A percentile compares a stretch with the other conserved stretches of the same genome.
Conservation (phyloP, 2,329 filamentous ascomycete species). For the Botryosphaeria dothidea region DNA sequence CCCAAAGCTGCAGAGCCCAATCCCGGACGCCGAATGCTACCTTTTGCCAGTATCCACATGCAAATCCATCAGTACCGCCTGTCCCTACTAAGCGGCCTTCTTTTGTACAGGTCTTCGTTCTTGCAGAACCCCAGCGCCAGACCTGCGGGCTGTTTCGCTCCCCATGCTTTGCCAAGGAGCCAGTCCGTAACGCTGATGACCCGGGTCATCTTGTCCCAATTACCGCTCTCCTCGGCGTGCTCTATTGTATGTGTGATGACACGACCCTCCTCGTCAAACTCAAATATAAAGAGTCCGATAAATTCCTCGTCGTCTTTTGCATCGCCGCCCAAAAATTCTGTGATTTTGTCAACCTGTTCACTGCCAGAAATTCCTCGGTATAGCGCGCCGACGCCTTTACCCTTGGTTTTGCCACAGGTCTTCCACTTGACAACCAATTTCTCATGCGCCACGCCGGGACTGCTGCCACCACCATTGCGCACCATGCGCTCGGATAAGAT, state of each 20-base stretch:
- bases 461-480: constrained; percentile 49
- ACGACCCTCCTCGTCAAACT: constrained; percentile 85
- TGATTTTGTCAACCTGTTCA: constrained; percentile 57
- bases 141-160: constrained; percentile 36
- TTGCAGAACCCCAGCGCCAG: constrained; percentile 20
- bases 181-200: constrained; percentile 94
- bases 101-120: constrained; percentile 29
- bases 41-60: not conserved
- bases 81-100: constrained; percentile 23
- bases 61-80: constrained; percentile 19
- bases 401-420: constrained; percentile 60
- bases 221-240: constrained; percentile 78
- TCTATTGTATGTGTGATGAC: constrained; percentile 91
- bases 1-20: not conserved
- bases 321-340: constrained; percentile 57
- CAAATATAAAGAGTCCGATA: constrained; percentile 89
- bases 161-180: constrained; percentile 78
- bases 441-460: constrained; percentile 57
- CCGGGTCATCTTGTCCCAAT: constrained; percentile 81
- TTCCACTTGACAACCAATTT: constrained; percentile 92
- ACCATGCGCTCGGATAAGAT: constrained; percentile 90
- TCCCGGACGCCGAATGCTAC: not conserved
- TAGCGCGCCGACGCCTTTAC: constrained; percentile 44
- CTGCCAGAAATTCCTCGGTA: constrained; percentile 43
- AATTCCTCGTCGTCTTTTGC: constrained; percentile 65